Evolutionary conservation across 176 grass and related monocot genomes (phyloP).

Genomic region (Triticum urartu): DNA sequence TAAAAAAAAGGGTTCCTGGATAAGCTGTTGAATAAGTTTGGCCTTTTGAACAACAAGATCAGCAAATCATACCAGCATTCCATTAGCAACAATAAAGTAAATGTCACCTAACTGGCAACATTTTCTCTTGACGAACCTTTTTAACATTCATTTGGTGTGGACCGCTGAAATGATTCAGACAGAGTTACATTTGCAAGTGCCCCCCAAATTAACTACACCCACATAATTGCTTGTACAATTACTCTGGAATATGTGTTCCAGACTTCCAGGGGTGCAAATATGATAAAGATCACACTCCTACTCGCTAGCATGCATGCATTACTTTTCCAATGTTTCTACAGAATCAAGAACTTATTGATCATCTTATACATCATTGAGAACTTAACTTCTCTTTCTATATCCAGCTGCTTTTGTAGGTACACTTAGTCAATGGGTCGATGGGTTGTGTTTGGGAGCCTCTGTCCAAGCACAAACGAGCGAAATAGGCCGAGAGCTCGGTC

Average conservation of each 20-base stretch:
- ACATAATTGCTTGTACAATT: neutral
- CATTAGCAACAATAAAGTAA: neutral
- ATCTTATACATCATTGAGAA: neutral
- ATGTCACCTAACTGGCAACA: neutral
- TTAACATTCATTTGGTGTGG: neutral
- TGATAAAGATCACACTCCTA: neutral
- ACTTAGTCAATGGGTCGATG: constrained; percentile 50
- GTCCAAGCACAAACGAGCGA: constrained; percentile 59
- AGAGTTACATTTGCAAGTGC: neutral
- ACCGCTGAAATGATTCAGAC: neutral
- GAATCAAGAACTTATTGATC: constrained; percentile 35
- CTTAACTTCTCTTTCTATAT: constrained; percentile 11
- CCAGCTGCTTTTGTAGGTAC: constrained; percentile 19
- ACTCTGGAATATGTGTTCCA: neutral
- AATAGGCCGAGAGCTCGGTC: constrained; percentile 75
- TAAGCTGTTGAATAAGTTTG: neutral
- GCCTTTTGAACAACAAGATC: neutral
- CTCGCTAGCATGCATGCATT: neutral
- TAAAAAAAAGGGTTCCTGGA: neutral
- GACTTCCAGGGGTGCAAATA: neutral
- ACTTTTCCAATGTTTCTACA: constrained; percentile 16
- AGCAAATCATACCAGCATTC: neutral
- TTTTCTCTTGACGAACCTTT: neutral
- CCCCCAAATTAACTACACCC: neutral
- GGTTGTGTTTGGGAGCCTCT: constrained; percentile 80